These are phyloP conservation scores for Boletus vinaceobasis DNA, from an alignment of 768 basidiomycete species.

Conservation along the genomic window DNA sequence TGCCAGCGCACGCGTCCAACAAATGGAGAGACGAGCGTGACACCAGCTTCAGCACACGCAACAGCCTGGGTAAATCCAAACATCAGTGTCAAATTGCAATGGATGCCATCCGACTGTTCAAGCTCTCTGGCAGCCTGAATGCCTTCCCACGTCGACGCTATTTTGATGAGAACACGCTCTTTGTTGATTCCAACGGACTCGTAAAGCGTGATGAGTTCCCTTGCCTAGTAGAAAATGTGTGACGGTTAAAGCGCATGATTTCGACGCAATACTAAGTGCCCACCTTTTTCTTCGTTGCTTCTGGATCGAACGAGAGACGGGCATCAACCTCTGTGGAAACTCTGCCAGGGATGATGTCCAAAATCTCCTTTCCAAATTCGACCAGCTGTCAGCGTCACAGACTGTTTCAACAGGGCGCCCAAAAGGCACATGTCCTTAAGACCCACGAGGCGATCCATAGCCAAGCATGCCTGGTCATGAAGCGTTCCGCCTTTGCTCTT, in stretches of 20 bases:
- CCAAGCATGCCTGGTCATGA: slow-evolving; percentile 70
- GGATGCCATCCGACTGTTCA: slow-evolving; percentile 83
- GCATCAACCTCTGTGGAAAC: slow-evolving; percentile 99
- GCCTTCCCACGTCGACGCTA: slow-evolving; percentile 98
- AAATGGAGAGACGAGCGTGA: slow-evolving; percentile 96
- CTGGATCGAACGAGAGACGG: slow-evolving; percentile 89
- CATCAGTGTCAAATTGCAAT: slow-evolving; percentile 96
- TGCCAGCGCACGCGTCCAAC: slow-evolving; percentile 78
- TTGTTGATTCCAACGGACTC: slow-evolving; percentile 83
- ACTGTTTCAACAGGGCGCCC: background rate
- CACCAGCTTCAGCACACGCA: slow-evolving; percentile 94
- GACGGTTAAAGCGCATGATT: too few relatives aligned
- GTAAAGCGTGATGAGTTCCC: slow-evolving; percentile 87
- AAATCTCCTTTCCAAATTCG: slow-evolving; percentile 92
- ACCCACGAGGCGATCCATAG: slow-evolving; percentile 81
- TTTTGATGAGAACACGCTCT: slow-evolving; percentile 95
- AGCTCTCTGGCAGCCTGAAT: slow-evolving; percentile 96
- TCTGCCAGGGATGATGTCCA: slow-evolving; percentile 90
- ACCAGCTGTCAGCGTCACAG: slow-evolving; percentile 62
- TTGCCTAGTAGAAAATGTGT: slow-evolving; percentile 41
- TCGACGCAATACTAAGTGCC: background rate
- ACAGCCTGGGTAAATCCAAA: slow-evolving; percentile 98
- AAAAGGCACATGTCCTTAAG: background rate
- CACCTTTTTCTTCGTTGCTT: slow-evolving; percentile 81
- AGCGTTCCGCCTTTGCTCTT: slow-evolving; percentile 76